Evolutionary conservation across 1,284 basidiomycete genomes (phyloP), one percentile per base, ranked within the genome.

Genomic region (Cutaneotrichosporon mucoides): DNA sequence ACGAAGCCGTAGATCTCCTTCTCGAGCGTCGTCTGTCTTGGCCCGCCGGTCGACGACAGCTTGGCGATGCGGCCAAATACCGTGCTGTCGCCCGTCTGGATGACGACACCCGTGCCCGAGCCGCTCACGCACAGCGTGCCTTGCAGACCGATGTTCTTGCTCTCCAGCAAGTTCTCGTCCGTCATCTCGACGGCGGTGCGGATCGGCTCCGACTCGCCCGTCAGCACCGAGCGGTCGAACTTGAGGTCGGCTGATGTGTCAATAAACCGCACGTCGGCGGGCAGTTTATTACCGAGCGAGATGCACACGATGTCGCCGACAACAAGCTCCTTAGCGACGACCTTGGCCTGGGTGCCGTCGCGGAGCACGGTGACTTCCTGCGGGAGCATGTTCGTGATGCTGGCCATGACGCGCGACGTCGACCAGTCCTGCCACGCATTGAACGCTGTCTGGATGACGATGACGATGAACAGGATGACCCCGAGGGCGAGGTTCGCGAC

Each of bases 161-260:
- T 84, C 68, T 86, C 85, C 6, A 86, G 81, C 16, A 84, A 79
- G 59, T 85, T 87, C 16, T 81, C 76, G 10, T 84, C 82, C 2
- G 83, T 84, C 12, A 72, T 68, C 24, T 84, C 81, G 45, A 84
- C 70, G 1, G 80, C 78, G 1, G 80, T 84, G 1, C 80, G 70
- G 40, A 87, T 79, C 66, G 84, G 82, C 56, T 86, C 83, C 24
- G 77, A 70, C 75, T 84, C 82, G 40, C 86, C 86, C 0, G 86
- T 88, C 43, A 87, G 78, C n/a, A 87, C 81, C 2, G 84, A 82
- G 36, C 85, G 81, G 67, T 87, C 86, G 55, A 87, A 82, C 51
- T 82, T 81, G 56, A 85, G 73, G 64, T 87, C 85, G 6, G 77
- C 76, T 13, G 79, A 80, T 12, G 76, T 69, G 16, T 77, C 68